Conservation (phyloP, 768 basidiomycete species). For the Asterophora parasitica region DNA sequence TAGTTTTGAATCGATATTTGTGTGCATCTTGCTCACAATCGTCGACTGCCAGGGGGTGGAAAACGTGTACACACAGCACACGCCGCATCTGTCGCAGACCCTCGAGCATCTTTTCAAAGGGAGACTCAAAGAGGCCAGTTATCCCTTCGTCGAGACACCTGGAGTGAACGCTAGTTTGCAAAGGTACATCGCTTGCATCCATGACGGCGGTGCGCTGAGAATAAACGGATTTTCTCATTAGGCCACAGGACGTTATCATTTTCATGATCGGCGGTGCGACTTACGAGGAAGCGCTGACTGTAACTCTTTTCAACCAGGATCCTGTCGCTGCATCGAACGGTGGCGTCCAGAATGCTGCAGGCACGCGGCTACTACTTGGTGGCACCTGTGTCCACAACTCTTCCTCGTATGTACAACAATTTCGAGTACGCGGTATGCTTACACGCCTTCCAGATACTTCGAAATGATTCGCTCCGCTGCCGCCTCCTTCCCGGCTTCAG, state of each 20-base stretch:
- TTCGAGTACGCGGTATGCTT: constrained; percentile 6
- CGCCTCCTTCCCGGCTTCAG: constrained; percentile 52
- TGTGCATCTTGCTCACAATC: background rate
- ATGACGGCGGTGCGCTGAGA: background rate
- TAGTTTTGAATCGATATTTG: constrained; percentile 30
- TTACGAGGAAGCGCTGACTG: constrained; percentile 87
- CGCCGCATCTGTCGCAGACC: constrained; percentile 89
- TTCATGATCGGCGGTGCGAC: constrained; percentile 97
- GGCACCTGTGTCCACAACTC: constrained; percentile 97
- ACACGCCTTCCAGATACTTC: constrained; percentile 54
- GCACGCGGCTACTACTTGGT: constrained; percentile 79
- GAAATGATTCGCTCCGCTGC: constrained; percentile 83
- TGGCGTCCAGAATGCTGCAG: constrained; percentile 46
- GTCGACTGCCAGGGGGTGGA: constrained; percentile 76
- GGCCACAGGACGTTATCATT: constrained; percentile 93
- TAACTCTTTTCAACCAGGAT: constrained; percentile 86
- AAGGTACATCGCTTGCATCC: constrained; percentile 37
- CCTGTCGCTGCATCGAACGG: constrained; percentile 43
- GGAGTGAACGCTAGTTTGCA: constrained; percentile 69
- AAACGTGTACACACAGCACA: constrained; percentile 98
- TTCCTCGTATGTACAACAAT: constrained; percentile 54
- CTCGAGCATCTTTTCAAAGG: constrained; percentile 87
- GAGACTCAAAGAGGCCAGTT: constrained; percentile 77
- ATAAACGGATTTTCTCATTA: constrained; percentile 23
- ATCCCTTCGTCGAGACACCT: constrained; percentile 75